These are phyloP conservation scores for Pseudohalonectria lignicola DNA, from an alignment of 2,329 filamentous ascomycete genomes.

Conservation along the genomic window DNA sequence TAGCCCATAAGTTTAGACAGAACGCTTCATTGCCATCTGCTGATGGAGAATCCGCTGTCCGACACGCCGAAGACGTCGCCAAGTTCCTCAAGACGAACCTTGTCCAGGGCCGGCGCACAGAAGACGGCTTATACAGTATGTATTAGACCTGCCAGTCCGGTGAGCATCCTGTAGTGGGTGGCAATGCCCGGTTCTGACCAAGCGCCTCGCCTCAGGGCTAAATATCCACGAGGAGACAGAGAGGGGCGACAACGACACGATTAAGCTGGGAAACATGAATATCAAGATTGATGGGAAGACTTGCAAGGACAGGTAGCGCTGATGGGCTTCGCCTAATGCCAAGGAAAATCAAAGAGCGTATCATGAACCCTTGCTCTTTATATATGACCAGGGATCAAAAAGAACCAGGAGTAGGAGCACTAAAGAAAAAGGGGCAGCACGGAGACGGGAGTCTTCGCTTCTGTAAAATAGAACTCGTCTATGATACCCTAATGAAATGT, in stretches of 20 bases:
- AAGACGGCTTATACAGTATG: slow-evolving; percentile 50
- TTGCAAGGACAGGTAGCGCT: slow-evolving; percentile 8
- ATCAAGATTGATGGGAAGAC: slow-evolving; percentile 20
- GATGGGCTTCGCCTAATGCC: too few relatives aligned
- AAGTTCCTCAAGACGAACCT: slow-evolving; percentile 72
- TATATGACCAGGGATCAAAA: too few relatives aligned
- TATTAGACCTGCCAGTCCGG: slow-evolving; percentile 11
- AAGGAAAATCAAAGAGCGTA: too few relatives aligned
- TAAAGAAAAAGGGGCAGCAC: too few relatives aligned
- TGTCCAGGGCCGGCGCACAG: slow-evolving; percentile 62
- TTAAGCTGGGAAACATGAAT: slow-evolving; percentile 50
- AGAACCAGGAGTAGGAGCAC: too few relatives aligned
- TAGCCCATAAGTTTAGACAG: slow-evolving; percentile 61
- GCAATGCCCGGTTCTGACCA: too few relatives aligned
- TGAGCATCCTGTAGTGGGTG: too few relatives aligned
- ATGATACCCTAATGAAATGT: too few relatives aligned
- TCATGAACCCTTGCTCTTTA: too few relatives aligned
- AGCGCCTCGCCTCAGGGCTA: too few relatives aligned
- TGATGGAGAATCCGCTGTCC: slow-evolving; percentile 52
- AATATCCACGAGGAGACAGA: slow-evolving; percentile 90
- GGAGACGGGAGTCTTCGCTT: too few relatives aligned
- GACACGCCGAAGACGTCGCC: slow-evolving; percentile 75
- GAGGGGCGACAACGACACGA: slow-evolving; percentile 82
- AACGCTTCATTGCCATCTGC: slow-evolving; percentile 48
- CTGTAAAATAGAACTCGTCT: too few relatives aligned